Evolutionary conservation across 495 filamentous ascomycete species (phyloP), one percentile per base, ranked within the genome.

Genomic region (Haplographium delicatum): DNA sequence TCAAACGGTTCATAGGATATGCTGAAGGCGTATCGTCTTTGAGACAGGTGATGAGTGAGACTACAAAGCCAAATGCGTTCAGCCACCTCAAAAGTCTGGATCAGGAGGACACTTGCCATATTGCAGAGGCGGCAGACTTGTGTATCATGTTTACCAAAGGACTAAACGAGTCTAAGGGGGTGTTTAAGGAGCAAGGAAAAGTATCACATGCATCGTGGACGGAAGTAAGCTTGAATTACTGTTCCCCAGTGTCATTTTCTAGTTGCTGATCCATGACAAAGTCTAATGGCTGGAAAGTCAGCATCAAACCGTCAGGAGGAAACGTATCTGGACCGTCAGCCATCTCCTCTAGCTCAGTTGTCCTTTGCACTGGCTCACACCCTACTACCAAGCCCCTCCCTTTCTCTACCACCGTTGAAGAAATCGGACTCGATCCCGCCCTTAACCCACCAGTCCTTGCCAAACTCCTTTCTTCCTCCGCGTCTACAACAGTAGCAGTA

Each of bases 281-380:
- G 65, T 66, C 66, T 23, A 54, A 65, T 22, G 60, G 59, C 25
- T 78, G 75, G 75, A 72, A 65, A 4, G 69, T 80, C 35, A 57
- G 55, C 5, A 57, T 80, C 41, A 34, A 27, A 11, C 25, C 46
- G 18, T 15, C n/a, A 25, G 40, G 41, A 18, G 24, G 30, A 61
- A 67, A 41, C 49, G 45, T 1, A 20, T 13, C 38, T 19, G 4
- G 38, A 30, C 44, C 51, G 26, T 62, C 72, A 3, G 51, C 67
- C 10, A 62, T 72, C 27, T 22, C 37, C 10, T 55, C 59, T 16
- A 37, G 50, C 18, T 30, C 59, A 22, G 59, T 83, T 10, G 72
- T 81, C 33, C 71, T 82, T 49, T 82, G 79, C 66, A 83, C 80
- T 9, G 80, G 80, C 45, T 69, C 76, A 2, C 66, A 65, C 35